Evolutionary conservation across 768 basidiomycete species (phyloP).

Genomic region (Boletus insuetus): DNA sequence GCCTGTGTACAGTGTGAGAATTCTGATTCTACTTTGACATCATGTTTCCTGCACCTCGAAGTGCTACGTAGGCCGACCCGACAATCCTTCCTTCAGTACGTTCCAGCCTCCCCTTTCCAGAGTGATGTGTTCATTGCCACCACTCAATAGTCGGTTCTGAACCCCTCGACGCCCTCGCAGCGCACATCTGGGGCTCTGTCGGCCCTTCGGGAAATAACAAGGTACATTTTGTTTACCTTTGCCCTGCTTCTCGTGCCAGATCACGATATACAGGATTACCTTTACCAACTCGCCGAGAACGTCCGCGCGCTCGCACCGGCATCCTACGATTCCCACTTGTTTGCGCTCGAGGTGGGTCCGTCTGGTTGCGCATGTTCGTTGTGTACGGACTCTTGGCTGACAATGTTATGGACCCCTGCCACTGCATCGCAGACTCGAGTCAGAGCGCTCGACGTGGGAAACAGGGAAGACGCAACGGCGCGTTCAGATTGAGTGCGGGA

Average conservation of each 20-base stretch:
- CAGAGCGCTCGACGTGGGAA: conserved; percentile 7
- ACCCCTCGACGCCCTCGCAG: conserved; percentile 64
- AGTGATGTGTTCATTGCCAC: neutral
- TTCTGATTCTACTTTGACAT: neutral
- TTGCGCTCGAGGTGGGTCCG: conserved; percentile 58
- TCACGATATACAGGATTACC: conserved; percentile 65
- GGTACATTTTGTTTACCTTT: conserved; percentile 36
- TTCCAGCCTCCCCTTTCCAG: neutral
- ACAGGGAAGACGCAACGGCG: neutral
- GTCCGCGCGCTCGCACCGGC: conserved; percentile 72
- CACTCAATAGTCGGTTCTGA: conserved; percentile 70
- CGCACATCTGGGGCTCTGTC: conserved; percentile 66
- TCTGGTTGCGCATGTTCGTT: neutral
- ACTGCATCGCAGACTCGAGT: conserved; percentile 6
- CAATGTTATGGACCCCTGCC: neutral
- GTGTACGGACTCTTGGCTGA: neutral
- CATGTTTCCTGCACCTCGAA: conserved; percentile 24
- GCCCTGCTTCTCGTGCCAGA: neutral
- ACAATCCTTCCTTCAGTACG: conserved; percentile 88
- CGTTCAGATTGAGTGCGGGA: too few species aligned
- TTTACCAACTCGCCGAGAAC: conserved; percentile 72
- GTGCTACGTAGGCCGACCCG: conserved; percentile 85
- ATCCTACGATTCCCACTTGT: conserved; percentile 74
- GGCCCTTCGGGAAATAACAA: conserved; percentile 93
- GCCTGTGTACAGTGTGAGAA: neutral